Evolutionary conservation across 2,329 filamentous ascomycete species (phyloP).

Genomic region (Aspergillus sp.): DNA sequence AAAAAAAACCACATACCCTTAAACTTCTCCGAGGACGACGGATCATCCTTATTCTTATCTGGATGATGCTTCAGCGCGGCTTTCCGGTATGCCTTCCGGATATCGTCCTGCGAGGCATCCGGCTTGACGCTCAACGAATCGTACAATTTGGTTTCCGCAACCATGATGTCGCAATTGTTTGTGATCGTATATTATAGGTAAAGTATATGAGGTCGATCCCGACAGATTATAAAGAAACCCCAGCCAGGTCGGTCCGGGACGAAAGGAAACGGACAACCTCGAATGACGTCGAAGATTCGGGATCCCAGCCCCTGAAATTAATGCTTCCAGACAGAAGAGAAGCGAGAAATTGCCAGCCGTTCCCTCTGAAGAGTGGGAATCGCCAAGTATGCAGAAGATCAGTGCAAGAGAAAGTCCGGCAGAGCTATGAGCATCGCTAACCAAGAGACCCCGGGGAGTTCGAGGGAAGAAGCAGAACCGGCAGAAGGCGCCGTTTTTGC

Average conservation of each 20-base stretch:
- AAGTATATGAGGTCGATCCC: neutral
- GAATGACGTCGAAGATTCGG: conserved; percentile 31
- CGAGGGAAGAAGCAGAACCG: conserved; percentile 5
- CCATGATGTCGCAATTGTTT: conserved; percentile 52
- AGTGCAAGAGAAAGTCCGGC: too few relatives aligned
- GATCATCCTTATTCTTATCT: conserved; percentile 95
- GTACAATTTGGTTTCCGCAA: conserved; percentile 92
- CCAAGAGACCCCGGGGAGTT: too few relatives aligned
- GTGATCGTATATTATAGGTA: neutral
- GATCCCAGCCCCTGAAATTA: neutral
- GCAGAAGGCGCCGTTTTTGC: conserved; percentile 4
- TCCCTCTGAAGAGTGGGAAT: too few relatives aligned
- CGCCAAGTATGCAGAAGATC: too few relatives aligned
- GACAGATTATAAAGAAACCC: neutral
- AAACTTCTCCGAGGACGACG: conserved; percentile 81
- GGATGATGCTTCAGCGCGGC: conserved; percentile 86
- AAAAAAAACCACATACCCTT: conserved; percentile 58
- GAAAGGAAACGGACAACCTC: conserved; percentile 9
- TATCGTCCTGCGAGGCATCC: conserved; percentile 78
- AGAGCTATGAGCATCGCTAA: too few relatives aligned
- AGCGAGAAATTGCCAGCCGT: too few relatives aligned
- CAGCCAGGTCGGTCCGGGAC: conserved; percentile 1
- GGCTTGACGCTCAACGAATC: conserved; percentile 73
- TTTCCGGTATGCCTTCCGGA: conserved; percentile 86
- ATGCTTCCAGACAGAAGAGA: neutral